A percentile compares a stretch with the other conserved stretches of the same genome.
phyloP scores from a whole-genome alignment of 192 early-diverging fungal species.

The Coemansia sp. region DNA sequence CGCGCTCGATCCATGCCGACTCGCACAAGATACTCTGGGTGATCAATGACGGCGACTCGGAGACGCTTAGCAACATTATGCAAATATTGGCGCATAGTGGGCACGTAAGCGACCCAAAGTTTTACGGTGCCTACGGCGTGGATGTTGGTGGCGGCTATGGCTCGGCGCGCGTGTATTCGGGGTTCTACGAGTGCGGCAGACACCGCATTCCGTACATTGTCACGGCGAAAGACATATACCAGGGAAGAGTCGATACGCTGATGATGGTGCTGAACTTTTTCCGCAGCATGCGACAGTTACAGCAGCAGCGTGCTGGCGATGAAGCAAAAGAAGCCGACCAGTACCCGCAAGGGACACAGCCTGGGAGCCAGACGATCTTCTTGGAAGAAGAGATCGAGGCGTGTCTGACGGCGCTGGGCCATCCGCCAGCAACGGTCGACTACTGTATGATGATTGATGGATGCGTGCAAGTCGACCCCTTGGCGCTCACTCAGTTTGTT shows the following conservation, averaged over 20 bases:
- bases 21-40: slow-evolving; percentile 46
- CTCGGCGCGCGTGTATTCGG: slow-evolving; percentile 74
- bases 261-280: slow-evolving; percentile 53
- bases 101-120: slow-evolving; percentile 39
- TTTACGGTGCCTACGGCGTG: slow-evolving; percentile 46
- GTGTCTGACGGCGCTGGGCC: slow-evolving; percentile 34
- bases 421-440: slow-evolving; percentile 22
- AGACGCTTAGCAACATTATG: slow-evolving; percentile 26
- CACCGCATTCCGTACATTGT: slow-evolving; percentile 92
- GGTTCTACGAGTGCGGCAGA: slow-evolving; percentile 85
- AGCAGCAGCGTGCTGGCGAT: slow-evolving; percentile 6
- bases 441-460: slow-evolving; percentile 41
- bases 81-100: slow-evolving; percentile 45
- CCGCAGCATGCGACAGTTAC: slow-evolving; percentile 33
- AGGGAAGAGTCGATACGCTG: slow-evolving; percentile 49
- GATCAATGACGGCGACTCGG: slow-evolving; percentile 42
- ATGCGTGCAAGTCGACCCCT: slow-evolving; percentile 41
- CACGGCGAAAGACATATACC: slow-evolving; percentile 70
- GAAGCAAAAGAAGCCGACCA: neutral
- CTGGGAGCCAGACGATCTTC: slow-evolving; percentile 32
- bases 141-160: slow-evolving; percentile 31
- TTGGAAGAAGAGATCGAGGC: slow-evolving; percentile 51
- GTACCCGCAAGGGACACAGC: neutral
- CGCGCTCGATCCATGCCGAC: slow-evolving; percentile 42
- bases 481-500: slow-evolving; percentile 51